Evolutionary conservation across 352 stramenopile genomes (phyloP), one percentile per base, ranked within the genome.

Genomic region (Phytopythium kandeliae): DNA sequence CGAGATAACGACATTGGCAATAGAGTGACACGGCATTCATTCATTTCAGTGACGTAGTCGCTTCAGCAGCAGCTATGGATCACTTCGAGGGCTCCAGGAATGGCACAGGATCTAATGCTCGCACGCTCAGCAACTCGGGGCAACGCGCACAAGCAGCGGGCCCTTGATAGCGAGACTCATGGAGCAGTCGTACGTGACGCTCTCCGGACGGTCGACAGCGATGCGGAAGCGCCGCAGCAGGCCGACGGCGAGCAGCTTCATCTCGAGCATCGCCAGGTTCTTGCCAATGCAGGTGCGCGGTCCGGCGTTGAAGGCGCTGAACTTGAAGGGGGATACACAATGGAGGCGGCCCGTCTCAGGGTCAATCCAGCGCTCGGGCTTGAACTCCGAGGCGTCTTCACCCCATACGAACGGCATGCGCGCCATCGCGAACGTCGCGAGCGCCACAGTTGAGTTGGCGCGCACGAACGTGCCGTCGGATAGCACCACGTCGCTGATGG

Each of bases 291-390:
- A 93, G 21, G 67, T 64, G 21, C 82, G 69, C n/a, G 65, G 71
- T 0, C 83, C 83, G 17, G 74, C 78, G 33, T 81, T 57, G 51
- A 92, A 93, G 21, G 74, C 60, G 24, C 80, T 63, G 47, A 89
- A 93, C 60, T 83, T 70, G 65, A 71, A 87, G 3, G 71, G 69
- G 19, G 74, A 86, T 41, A 86, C 60, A 7, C 44, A 40, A 13
- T 51, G 54, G 2, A 75, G 53, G n/a, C 69, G 70, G 7, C 65
- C 62, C 0, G 60, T 73, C 2, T 55, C 46, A 25, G 55, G 26
- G 10, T 87, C 78, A 22, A 91, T 57, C 74, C 74, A 91, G 19
- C 82, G 77, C 37, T 90, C 75, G 5, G 81, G 78, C 10, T 78
- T 77, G 49, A 83, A 89, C 56, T 87, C 63, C 6, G 45, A 31